These are phyloP conservation scores for Heimioporus sp. DNA, from an alignment of 768 basidiomycete species.

Conservation along the genomic window DNA sequence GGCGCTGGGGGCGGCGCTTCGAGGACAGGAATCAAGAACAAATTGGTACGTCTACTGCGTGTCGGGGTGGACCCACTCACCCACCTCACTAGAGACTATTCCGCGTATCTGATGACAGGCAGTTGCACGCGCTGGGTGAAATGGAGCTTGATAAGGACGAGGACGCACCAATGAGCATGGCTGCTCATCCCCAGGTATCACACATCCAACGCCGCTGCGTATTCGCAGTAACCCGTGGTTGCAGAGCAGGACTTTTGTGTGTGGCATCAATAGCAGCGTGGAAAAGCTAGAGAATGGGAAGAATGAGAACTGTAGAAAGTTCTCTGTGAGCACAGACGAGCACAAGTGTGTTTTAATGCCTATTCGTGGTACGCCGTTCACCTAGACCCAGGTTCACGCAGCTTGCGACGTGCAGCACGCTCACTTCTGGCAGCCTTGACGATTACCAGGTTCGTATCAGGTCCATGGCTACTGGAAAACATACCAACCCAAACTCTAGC, in stretches of 20 bases:
- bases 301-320: slow-evolving; percentile 87
- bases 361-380: slow-evolving; percentile 8
- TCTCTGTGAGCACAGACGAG: slow-evolving; percentile 43
- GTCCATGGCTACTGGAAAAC: background rate
- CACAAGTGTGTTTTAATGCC: slow-evolving; percentile 47
- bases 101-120: slow-evolving; percentile 50
- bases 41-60: slow-evolving; percentile 52
- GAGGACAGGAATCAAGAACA: slow-evolving; percentile 90
- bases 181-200: slow-evolving; percentile 58
- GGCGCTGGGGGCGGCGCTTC: slow-evolving; percentile 91
- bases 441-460: slow-evolving; percentile 79
- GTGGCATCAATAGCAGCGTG: slow-evolving; percentile 82
- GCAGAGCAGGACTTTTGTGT: slow-evolving; percentile 58
- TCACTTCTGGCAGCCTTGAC: slow-evolving; percentile 57
- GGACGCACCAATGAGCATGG: slow-evolving; percentile 98
- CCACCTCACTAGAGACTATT: slow-evolving; percentile 59
- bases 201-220: background rate
- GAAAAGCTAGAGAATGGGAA: slow-evolving; percentile 59
- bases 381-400: slow-evolving; percentile 17
- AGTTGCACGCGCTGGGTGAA: slow-evolving; percentile 60
- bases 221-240: background rate
- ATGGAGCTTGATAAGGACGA: slow-evolving; percentile 76
- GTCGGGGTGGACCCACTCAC: slow-evolving; percentile 1
- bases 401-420: slow-evolving; percentile 54
- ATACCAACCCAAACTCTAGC: slow-evolving; percentile 39